Percentiles rank a stretch among this genome's conserved stretches.
Conservation (phyloP, 345 rosid genomes). For the Nasturtium officinale region DNA sequence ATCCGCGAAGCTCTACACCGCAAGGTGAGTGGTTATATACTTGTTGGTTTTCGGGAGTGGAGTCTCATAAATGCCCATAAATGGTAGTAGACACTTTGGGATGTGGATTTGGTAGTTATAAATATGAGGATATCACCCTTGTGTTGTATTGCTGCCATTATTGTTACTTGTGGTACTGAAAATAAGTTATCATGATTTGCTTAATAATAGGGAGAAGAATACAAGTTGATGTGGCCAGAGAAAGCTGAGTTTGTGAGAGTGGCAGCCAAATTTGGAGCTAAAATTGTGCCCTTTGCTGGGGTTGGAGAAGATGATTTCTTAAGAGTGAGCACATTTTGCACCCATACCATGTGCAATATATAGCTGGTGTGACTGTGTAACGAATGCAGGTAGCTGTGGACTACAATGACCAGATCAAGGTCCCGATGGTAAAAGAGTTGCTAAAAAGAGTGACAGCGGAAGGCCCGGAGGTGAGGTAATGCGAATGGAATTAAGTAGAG, state of each 20-base stretch:
- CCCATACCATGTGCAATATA: not conserved
- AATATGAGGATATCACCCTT: not conserved
- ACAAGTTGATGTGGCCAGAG: conserved; percentile 79
- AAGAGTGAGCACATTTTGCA: conserved; percentile 52
- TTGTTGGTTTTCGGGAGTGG: not conserved
- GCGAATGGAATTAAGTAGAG: conserved; percentile 13
- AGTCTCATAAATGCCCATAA: conserved; percentile 19
- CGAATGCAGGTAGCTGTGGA: conserved; percentile 61
- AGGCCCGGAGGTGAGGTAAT: conserved; percentile 54
- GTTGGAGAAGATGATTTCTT: conserved; percentile 81
- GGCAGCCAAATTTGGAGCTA: conserved; percentile 84
- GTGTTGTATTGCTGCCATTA: conserved; percentile 8
- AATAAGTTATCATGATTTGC: conserved; percentile 21
- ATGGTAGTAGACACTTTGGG: conserved; percentile 3
- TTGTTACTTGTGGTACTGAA: conserved; percentile 20
- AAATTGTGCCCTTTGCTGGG: conserved; percentile 69
- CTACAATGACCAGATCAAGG: conserved; percentile 65
- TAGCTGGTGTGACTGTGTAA: conserved; percentile 14
- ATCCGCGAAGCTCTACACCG: conserved; percentile 75
- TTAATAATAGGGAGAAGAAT: conserved; percentile 66
- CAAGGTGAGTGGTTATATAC: conserved; percentile 49
- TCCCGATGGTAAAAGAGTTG: conserved; percentile 53
- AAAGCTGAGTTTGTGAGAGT: conserved; percentile 75
- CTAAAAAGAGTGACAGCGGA: conserved; percentile 50
- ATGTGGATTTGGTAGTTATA: conserved; percentile 6